Evolutionary conservation across 2,329 filamentous ascomycete species (phyloP), one percentile per base, ranked within the genome.

Genomic region (Trichoderma sp.): DNA sequence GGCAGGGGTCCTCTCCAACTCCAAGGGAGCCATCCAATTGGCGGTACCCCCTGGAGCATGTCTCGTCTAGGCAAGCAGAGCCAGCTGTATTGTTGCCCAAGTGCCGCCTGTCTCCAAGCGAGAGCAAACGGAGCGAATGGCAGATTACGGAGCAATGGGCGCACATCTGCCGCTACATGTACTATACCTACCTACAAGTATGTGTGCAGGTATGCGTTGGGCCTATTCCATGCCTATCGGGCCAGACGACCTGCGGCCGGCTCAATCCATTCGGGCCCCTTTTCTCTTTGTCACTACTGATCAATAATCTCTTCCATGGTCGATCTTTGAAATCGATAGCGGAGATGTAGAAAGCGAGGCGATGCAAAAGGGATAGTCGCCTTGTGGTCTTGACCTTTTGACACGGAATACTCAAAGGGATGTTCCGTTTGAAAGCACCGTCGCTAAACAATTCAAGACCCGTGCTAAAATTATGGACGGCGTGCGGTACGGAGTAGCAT

Each of bases 31-130:
- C 59, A 69, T 59, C 67, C 67, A 69, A 69, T 69, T 69, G 67
- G 67, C 67, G 60, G 67, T 34, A 51, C 51, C 56, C 55, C 46
- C 56, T 68, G 56, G 55, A 60, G 66, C 55, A 60, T 68, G 66
- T 68, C 67, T 69, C 60, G 59, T 69, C 67, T 69, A 55, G 67
- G 67, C 67, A 69, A 61, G 67, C 67, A 68, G 58, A 68, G 37
- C 46, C 30, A 68, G 49, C 58, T 55, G 58, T 64, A 37, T 51
- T 49, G 52, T 65, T 21, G 67, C 67, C 59, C 59, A 58, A 69
- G 59, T 69, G 67, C 59, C 67, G 59, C 66, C 54, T 39, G n/a
- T 46, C 37, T 46, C 61, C 52, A 66, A 58, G 51, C 34, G 61
- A 56, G 28, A 58, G 28, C 37, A 58, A 66, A 66, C 63, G 63